Conservation (phyloP, 1,284 basidiomycete genomes). For the Heimioporus retisporus region DNA sequence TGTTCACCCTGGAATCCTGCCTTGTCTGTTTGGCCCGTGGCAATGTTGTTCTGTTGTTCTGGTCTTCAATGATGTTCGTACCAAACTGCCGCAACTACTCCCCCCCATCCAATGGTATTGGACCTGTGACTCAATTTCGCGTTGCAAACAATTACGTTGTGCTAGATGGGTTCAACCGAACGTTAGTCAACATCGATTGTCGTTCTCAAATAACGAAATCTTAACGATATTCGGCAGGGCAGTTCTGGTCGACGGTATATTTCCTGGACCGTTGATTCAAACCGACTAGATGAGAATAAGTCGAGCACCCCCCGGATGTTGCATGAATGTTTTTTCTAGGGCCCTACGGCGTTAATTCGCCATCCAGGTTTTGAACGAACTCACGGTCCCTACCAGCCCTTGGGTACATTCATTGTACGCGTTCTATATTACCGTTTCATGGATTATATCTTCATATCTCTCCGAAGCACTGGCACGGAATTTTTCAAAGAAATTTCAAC, state of each 20-base stretch:
- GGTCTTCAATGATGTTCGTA: too few species aligned
- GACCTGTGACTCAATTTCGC: conserved; percentile 25
- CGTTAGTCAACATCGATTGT: conserved; percentile 28
- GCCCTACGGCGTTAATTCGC: conserved; percentile 19
- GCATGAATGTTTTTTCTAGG: conserved; percentile 15
- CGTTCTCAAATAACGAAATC: not conserved
- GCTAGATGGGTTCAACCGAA: conserved; percentile 49
- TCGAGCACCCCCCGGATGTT: too few species aligned
- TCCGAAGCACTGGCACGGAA: not conserved
- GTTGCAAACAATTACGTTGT: conserved; percentile 40
- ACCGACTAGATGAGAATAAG: conserved; percentile 30
- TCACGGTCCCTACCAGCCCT: conserved; percentile 35
- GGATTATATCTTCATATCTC: not conserved
- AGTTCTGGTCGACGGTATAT: conserved; percentile 36
- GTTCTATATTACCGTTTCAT: not conserved
- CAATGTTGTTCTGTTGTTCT: too few species aligned
- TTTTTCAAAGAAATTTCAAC: conserved; percentile 40
- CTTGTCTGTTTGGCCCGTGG: too few species aligned
- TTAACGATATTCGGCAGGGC: conserved; percentile 26
- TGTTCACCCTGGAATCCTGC: too few species aligned
- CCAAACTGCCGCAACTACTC: not conserved
- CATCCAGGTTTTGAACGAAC: conserved; percentile 40
- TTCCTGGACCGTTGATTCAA: conserved; percentile 37
- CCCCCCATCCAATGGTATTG: conserved; percentile 16
- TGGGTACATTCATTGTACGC: conserved; percentile 49